Conservation (phyloP, 768 basidiomycete species). For the Rhodotorula taiwanensis region DNA sequence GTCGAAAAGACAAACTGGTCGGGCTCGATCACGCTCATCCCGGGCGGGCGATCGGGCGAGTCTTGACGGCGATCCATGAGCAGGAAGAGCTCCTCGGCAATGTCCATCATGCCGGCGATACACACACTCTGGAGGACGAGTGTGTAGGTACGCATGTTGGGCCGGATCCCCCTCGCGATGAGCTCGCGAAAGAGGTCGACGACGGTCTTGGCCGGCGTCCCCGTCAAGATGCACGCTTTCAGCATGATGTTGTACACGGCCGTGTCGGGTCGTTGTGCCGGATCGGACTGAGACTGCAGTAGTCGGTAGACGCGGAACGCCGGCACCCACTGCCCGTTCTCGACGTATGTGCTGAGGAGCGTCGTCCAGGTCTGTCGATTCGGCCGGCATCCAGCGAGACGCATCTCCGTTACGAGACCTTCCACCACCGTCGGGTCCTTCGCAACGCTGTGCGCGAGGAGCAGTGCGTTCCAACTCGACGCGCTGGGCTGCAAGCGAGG, state of each 20-base stretch:
- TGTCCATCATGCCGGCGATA: slow-evolving; percentile 59
- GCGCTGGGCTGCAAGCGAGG: slow-evolving; percentile 27
- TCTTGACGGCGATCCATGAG: slow-evolving; percentile 55
- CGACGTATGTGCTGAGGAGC: slow-evolving; percentile 75
- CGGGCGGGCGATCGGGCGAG: slow-evolving; percentile 37
- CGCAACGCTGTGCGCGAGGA: slow-evolving; percentile 38
- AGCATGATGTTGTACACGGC: slow-evolving; percentile 66
- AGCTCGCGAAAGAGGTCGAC: slow-evolving; percentile 54
- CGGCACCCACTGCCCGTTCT: slow-evolving; percentile 69
- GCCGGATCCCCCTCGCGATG: slow-evolving; percentile 51
- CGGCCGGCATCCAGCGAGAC: slow-evolving; percentile 35
- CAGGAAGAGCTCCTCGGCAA: slow-evolving; percentile 60
- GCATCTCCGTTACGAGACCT: slow-evolving; percentile 40
- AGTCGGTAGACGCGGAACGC: slow-evolving; percentile 66
- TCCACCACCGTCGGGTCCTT: slow-evolving; percentile 41
- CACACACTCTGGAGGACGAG: slow-evolving; percentile 74
- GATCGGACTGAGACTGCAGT: slow-evolving; percentile 44
- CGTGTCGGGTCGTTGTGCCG: slow-evolving; percentile 47
- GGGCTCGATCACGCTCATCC: slow-evolving; percentile 10
- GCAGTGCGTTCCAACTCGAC: slow-evolving; percentile 41
- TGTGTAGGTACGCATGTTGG: slow-evolving; percentile 62
- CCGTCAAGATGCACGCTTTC: slow-evolving; percentile 74
- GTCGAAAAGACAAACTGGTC: slow-evolving; percentile 57
- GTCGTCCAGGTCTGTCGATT: slow-evolving; percentile 47
- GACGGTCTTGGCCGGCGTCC: slow-evolving; percentile 65